phyloP scores from a whole-genome alignment of 2,329 filamentous ascomycete genomes.

The Clarireedia homoeocarpa region DNA sequence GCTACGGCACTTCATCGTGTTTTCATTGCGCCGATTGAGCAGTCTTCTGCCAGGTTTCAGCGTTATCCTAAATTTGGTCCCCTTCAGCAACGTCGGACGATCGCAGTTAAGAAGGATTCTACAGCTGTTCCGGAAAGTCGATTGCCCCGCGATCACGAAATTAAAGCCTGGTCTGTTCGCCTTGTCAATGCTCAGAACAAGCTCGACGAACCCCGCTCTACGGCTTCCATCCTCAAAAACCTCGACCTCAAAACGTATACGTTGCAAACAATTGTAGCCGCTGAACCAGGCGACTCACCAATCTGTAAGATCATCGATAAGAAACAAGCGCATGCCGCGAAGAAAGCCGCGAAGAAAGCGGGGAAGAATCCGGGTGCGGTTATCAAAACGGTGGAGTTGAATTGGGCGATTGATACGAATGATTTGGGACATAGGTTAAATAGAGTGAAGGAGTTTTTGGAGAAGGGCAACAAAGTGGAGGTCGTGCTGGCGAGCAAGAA shows the following conservation, averaged over 20 bases:
- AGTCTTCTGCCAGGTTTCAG: constrained; percentile 18
- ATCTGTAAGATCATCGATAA: constrained; percentile 53
- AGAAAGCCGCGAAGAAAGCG: constrained; percentile 36
- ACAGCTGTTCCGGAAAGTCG: constrained; percentile 12
- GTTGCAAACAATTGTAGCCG: constrained; percentile 40
- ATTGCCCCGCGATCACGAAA: constrained; percentile 40
- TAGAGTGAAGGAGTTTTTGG: constrained; percentile 60
- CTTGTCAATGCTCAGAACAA: constrained; percentile 33
- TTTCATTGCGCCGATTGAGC: constrained; percentile 35
- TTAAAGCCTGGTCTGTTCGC: constrained; percentile 35
- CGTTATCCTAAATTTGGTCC: constrained; percentile 6
- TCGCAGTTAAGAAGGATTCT: constrained; percentile 5
- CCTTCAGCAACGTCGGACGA: neutral
- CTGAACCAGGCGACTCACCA: constrained; percentile 35
- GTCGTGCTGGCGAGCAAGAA: constrained; percentile 62
- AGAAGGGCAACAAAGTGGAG: constrained; percentile 69
- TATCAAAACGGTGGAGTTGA: constrained; percentile 76
- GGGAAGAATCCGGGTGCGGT: constrained; percentile 29
- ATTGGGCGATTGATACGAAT: constrained; percentile 74
- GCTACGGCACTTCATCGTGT: constrained; percentile 40
- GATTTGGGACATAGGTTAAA: constrained; percentile 68
- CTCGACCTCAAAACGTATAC: constrained; percentile 43
- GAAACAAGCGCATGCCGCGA: constrained; percentile 38
- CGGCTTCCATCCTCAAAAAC: constrained; percentile 32
- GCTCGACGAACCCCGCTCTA: constrained; percentile 29